phyloP scores from a whole-genome alignment of 78 protist genomes.

The Dictyostelium firmibasis region DNA sequence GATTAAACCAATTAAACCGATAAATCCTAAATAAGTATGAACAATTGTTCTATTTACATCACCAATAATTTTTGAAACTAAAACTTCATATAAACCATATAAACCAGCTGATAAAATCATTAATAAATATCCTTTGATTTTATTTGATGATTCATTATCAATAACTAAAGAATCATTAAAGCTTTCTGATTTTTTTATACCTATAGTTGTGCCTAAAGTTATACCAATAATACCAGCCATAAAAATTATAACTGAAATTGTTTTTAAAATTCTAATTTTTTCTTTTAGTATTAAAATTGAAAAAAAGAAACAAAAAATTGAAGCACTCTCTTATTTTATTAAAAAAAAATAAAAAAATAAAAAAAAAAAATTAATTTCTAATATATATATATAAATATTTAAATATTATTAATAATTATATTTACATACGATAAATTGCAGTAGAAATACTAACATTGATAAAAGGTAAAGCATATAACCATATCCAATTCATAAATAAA shows the following conservation, averaged over 20 bases:
- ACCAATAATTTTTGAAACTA: constrained; percentile 39
- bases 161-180: no score
- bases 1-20: neutral
- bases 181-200: neutral
- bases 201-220: neutral
- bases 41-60: constrained; percentile 26
- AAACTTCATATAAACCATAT: constrained; percentile 57
- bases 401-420: neutral
- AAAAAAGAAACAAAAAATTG: constrained; percentile 32
- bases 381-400: neutral
- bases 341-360: neutral
- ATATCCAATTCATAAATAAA: neutral
- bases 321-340: constrained; percentile 4
- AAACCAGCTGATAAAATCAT: constrained; percentile 34
- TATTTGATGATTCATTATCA: constrained; percentile 2
- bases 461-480: neutral
- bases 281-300: constrained; percentile 59
- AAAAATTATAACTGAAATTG: neutral
- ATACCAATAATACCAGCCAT: constrained; percentile 49
- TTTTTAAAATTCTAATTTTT: constrained; percentile 14
- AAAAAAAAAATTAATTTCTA: neutral
- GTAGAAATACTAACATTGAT: neutral
- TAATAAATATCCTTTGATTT: constrained; percentile 24
- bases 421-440: neutral
- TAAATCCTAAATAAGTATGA: constrained; percentile 16